A percentile compares a stretch with the other conserved stretches of the same genome.
These are phyloP conservation scores for Rhododendron simsii DNA, from an alignment of 148 eudicot species.

Conservation along the genomic window DNA sequence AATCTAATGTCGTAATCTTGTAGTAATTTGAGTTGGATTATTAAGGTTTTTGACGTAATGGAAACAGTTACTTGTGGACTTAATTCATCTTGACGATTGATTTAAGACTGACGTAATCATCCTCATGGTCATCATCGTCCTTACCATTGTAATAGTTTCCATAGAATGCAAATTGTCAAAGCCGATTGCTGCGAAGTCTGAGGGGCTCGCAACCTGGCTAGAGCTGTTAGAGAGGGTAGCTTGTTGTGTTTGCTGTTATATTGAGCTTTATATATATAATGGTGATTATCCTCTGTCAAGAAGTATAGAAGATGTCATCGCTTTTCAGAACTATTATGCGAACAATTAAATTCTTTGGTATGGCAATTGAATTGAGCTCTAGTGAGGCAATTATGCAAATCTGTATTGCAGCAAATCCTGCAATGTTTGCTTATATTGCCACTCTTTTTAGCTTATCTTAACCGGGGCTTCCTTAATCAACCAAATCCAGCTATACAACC, in stretches of 20 bases:
- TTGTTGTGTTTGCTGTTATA: background rate
- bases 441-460: background rate
- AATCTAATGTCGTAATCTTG: background rate
- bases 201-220: background rate
- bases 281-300: background rate
- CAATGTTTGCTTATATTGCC: background rate
- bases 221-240: background rate
- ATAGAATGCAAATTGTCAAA: background rate
- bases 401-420: background rate
- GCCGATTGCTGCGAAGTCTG: background rate
- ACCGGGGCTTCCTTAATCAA: background rate
- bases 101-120: background rate
- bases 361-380: background rate
- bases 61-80: background rate
- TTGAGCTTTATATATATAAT: background rate
- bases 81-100: background rate
- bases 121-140: background rate
- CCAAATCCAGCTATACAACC: background rate
- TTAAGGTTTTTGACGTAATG: background rate
- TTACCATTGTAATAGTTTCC: background rate
- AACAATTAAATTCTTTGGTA: background rate
- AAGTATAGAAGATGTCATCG: background rate
- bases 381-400: background rate
- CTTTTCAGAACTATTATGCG: background rate
- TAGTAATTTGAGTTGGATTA: background rate